Percentiles rank a stretch among this genome's conserved stretches.
Evolutionary conservation across 2,329 filamentous ascomycete species (phyloP).

Genomic region (Claviceps sp.): DNA sequence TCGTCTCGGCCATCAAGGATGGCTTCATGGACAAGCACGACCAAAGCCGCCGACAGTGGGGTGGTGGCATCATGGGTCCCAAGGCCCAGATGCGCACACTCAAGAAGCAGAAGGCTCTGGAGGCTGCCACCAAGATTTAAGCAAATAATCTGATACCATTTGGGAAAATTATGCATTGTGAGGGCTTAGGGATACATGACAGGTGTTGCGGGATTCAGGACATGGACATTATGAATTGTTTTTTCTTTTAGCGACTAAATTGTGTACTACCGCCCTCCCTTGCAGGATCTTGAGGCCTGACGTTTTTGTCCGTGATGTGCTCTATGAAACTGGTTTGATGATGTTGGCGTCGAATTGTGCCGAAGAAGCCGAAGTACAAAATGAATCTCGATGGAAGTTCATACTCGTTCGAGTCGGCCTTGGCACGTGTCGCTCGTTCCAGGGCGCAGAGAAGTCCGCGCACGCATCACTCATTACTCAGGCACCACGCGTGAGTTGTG

Average conservation of each 20-base stretch:
- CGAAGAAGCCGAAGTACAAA: too few relatives aligned
- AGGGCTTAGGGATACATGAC: slow-evolving; percentile 22
- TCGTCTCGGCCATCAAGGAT: slow-evolving; percentile 92
- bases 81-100: slow-evolving; percentile 69
- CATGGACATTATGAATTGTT: slow-evolving; percentile 27
- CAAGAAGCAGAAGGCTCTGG: slow-evolving; percentile 92
- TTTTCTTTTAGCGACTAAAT: slow-evolving; percentile 18
- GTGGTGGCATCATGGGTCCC: slow-evolving; percentile 96
- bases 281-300: slow-evolving; percentile 2
- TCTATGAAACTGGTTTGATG: not conserved
- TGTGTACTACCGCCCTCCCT: slow-evolving; percentile 8
- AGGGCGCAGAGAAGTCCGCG: too few relatives aligned
- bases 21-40: slow-evolving; percentile 95
- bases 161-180: slow-evolving; percentile 19
- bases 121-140: slow-evolving; percentile 97
- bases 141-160: slow-evolving; percentile 22
- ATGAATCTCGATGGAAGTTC: too few relatives aligned
- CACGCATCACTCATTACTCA: too few relatives aligned
- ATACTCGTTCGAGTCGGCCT: too few relatives aligned
- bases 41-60: slow-evolving; percentile 85
- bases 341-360: not conserved
- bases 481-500: too few relatives aligned
- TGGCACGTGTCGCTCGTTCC: too few relatives aligned
- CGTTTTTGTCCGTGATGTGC: not conserved
- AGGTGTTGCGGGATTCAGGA: slow-evolving; percentile 28